Evolutionary conservation across 148 eudicot genomes (phyloP).

Genomic region (Rhododendron williamsianum): DNA sequence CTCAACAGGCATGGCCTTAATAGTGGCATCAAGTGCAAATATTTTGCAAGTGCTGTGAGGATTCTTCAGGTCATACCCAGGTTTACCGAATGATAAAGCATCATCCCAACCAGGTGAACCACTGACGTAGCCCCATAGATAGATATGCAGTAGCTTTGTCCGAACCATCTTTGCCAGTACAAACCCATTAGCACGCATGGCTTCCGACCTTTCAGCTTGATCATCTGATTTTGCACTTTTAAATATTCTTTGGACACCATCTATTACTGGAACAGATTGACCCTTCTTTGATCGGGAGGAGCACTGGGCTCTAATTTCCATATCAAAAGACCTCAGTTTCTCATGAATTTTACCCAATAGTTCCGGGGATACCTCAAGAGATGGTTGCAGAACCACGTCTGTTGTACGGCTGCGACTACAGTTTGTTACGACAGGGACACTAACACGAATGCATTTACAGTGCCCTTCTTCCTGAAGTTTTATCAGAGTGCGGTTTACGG

Average conservation of each 20-base stretch:
- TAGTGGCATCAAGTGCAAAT: slow-evolving; percentile 56
- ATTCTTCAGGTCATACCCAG: slow-evolving; percentile 46
- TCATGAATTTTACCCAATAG: slow-evolving; percentile 67
- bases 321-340: slow-evolving; percentile 68
- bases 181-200: slow-evolving; percentile 83
- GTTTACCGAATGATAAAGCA: slow-evolving; percentile 34
- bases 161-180: slow-evolving; percentile 91
- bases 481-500: slow-evolving; percentile 57
- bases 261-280: slow-evolving; percentile 50
- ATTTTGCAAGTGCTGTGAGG: slow-evolving; percentile 74
- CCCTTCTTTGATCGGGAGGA: slow-evolving; percentile 48
- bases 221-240: slow-evolving; percentile 31
- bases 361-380: slow-evolving; percentile 51
- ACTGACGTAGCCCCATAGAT: slow-evolving; percentile 64
- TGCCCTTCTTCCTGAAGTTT: slow-evolving; percentile 73
- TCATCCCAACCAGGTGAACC: slow-evolving; percentile 45
- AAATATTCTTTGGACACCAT: slow-evolving; percentile 60
- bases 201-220: slow-evolving; percentile 51
- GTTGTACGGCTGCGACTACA: slow-evolving; percentile 52
- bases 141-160: slow-evolving; percentile 64
- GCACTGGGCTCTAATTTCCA: slow-evolving; percentile 50
- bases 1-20: slow-evolving; percentile 91
- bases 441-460: slow-evolving; percentile 56
- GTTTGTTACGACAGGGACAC: slow-evolving; percentile 72
- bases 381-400: slow-evolving; percentile 71